Evolutionary conservation across 352 stramenopile species (phyloP).

Genomic region (Phytophthora pseudosyringae): DNA sequence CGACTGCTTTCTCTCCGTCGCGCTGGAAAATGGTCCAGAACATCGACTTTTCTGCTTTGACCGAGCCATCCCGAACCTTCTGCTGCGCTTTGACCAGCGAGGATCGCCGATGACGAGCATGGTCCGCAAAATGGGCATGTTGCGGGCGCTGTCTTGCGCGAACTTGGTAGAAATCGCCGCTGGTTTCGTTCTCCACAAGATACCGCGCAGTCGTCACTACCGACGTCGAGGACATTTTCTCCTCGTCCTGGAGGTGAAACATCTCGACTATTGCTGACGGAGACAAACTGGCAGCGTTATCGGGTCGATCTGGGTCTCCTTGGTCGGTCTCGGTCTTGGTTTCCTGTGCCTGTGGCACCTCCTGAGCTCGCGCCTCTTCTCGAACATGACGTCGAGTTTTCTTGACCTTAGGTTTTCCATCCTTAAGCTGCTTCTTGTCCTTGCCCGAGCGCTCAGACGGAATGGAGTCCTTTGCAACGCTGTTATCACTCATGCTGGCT

Average conservation of each 20-base stretch:
- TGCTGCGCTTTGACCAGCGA: conserved; percentile 23
- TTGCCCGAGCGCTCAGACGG: conserved; percentile 9
- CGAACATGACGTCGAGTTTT: conserved; percentile 27
- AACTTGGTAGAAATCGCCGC: conserved; percentile 69
- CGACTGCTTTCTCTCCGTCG: conserved; percentile 49
- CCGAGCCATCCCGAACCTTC: conserved; percentile 5
- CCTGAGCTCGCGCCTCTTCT: conserved; percentile 17
- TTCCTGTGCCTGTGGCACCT: conserved; percentile 6
- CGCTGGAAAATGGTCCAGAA: conserved; percentile 27
- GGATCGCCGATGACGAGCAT: conserved; percentile 9
- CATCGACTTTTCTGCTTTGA: conserved; percentile 11
- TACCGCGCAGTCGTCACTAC: conserved; percentile 30
- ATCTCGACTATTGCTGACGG: conserved; percentile 36
- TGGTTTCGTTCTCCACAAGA: conserved; percentile 64
- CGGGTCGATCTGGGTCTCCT: conserved; percentile 4
- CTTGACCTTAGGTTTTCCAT: conserved; percentile 18
- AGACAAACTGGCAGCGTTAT: conserved; percentile 22
- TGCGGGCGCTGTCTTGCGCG: conserved; percentile 19
- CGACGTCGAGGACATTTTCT: conserved; percentile 4
- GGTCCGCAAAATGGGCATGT: background rate
- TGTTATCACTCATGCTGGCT: conserved; percentile 19
- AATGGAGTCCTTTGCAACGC: background rate
- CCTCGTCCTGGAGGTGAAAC: conserved; percentile 30
- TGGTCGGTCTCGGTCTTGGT: background rate
- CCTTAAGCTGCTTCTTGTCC: conserved; percentile 22